Percentiles rank a stretch among this genome's conserved stretches.
phyloP scores from a whole-genome alignment of 73 alveolate species.

The Paramecium pentaurelia region DNA sequence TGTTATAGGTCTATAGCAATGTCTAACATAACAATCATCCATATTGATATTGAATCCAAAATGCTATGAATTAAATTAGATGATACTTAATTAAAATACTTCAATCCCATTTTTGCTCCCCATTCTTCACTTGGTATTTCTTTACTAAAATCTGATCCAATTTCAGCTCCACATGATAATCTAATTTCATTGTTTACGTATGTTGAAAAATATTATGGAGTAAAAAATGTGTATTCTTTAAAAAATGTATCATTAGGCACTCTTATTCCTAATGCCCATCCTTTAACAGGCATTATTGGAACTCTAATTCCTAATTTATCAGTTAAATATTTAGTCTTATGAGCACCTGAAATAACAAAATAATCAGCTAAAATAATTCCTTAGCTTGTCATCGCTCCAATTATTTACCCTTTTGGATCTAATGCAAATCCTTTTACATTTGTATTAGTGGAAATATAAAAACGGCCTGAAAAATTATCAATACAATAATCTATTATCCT shows the following conservation, averaged over 20 bases:
- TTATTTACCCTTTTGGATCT: neutral
- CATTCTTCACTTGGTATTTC: constrained; percentile 22
- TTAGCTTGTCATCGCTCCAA: neutral
- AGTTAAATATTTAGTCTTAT: constrained; percentile 8
- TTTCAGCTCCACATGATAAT: constrained; percentile 28
- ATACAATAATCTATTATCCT: neutral
- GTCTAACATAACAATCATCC: constrained; percentile 27
- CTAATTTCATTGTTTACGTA: neutral
- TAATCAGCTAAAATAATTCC: constrained; percentile 26
- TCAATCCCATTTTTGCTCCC: constrained; percentile 23
- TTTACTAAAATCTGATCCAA: neutral
- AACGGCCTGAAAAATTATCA: neutral
- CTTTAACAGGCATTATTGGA: constrained; percentile 48
- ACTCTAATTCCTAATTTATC: constrained; percentile 37
- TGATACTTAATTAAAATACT: neutral
- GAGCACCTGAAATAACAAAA: constrained; percentile 17
- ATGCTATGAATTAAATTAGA: neutral
- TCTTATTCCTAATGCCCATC: constrained; percentile 14
- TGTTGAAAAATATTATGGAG: neutral
- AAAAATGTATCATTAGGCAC: neutral
- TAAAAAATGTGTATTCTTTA: neutral
- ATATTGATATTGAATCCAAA: neutral
- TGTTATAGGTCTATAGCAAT: constrained; percentile 16
- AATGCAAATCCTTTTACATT: constrained; percentile 1
- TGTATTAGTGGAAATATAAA: neutral